Conservation (phyloP, 768 basidiomycete genomes). For the Sporobolomyces phaffii region DNA sequence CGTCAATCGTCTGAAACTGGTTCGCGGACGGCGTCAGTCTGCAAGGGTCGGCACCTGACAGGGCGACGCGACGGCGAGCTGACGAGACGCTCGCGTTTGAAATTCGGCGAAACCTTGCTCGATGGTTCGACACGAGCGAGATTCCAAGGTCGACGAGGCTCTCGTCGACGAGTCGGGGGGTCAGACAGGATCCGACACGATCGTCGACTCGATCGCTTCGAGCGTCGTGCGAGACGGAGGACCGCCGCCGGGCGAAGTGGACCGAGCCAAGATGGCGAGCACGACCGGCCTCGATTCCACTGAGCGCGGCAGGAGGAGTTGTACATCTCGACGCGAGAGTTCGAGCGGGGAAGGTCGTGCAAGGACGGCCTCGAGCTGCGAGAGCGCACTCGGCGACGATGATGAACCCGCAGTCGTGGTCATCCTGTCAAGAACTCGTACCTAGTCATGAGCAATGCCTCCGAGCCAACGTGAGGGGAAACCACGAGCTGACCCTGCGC, state of each 20-base stretch:
- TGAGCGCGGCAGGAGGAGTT: background rate
- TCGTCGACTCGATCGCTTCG: background rate
- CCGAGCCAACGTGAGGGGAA: no score
- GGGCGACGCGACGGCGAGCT: no score
- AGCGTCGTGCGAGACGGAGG: background rate
- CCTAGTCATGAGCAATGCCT: no score
- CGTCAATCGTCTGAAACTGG: background rate
- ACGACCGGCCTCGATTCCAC: background rate
- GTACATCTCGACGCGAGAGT: background rate
- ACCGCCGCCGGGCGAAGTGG: background rate
- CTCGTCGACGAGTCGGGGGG: background rate
- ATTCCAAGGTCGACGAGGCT: background rate
- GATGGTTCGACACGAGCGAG: background rate
- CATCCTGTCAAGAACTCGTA: no score
- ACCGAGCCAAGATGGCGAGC: constrained; percentile 3
- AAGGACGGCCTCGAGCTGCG: background rate
- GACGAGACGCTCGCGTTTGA: background rate
- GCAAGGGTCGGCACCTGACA: constrained; percentile 60
- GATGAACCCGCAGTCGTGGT: background rate
- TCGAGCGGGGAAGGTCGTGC: constrained; percentile 4
- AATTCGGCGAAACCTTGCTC: background rate
- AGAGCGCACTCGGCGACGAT: no score
- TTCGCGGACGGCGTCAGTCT: constrained; percentile 51
- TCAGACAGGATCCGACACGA: background rate
- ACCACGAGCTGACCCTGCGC: no score